Percentiles rank a stretch among this genome's conserved stretches.
phyloP scores from a whole-genome alignment of 805 yeast species.

The Saturnispora sanitii region DNA sequence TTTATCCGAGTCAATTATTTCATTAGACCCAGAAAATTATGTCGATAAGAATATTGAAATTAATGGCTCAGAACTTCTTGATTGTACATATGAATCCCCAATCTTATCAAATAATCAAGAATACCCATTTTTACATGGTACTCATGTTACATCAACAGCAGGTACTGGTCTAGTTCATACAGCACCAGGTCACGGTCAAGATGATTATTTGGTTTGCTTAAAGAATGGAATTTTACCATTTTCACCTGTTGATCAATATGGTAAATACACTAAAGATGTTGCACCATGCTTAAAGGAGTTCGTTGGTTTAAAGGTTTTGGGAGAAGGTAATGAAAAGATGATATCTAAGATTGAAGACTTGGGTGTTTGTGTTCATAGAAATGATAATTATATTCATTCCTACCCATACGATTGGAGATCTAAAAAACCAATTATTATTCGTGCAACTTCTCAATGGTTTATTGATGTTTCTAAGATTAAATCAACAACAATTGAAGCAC shows the following conservation, averaged over 20 bases:
- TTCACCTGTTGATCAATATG: conserved; percentile 74
- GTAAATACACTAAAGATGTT: conserved; percentile 49
- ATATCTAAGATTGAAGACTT: conserved; percentile 32
- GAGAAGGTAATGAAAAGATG: conserved; percentile 42
- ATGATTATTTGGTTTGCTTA: conserved; percentile 71
- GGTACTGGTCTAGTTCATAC: conserved; percentile 97
- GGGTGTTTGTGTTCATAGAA: conserved; percentile 38
- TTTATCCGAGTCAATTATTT: conserved; percentile 32
- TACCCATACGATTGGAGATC: conserved; percentile 98
- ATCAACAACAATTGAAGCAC: conserved; percentile 45
- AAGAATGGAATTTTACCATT: conserved; percentile 44
- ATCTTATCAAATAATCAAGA: conserved; percentile 25
- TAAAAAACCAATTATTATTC: conserved; percentile 85
- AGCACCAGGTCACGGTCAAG: conserved; percentile 97
- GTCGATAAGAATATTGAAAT: conserved; percentile 22
- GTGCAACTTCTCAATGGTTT: conserved; percentile 97
- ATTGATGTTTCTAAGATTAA: conserved; percentile 75
- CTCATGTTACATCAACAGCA: conserved; percentile 66
- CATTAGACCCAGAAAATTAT: conserved; percentile 22
- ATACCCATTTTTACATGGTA: conserved; percentile 65
- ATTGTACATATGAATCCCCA: conserved; percentile 46
- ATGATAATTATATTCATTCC: conserved; percentile 57
- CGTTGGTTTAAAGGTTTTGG: conserved; percentile 51
- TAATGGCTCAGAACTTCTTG: conserved; percentile 34
- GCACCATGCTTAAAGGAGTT: conserved; percentile 36